phyloP scores from a whole-genome alignment of 352 stramenopile species.

The Globisporangium camurandrum region DNA sequence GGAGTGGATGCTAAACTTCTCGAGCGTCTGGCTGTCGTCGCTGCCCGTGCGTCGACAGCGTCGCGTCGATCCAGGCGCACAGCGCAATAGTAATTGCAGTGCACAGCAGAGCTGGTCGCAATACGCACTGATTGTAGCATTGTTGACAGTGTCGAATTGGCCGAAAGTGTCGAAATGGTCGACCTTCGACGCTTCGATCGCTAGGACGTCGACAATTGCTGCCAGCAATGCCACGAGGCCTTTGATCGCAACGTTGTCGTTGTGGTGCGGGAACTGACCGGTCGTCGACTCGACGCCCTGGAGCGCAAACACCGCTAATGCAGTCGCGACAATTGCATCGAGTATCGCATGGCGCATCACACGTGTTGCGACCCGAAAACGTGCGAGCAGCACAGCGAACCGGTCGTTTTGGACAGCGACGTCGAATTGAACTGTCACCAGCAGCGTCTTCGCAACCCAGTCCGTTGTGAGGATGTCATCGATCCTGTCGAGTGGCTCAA shows the following conservation, averaged over 20 bases:
- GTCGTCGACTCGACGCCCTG: slow-evolving; percentile 21
- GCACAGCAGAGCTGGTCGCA: slow-evolving; percentile 42
- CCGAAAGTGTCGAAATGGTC: too few relatives aligned
- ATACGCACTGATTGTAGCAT: slow-evolving; percentile 17
- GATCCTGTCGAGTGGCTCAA: too few relatives aligned
- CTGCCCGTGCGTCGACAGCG: too few relatives aligned
- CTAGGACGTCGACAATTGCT: slow-evolving; percentile 34
- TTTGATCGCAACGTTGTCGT: slow-evolving; percentile 48
- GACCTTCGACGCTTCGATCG: slow-evolving; percentile 24
- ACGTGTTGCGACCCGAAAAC: slow-evolving; percentile 34
- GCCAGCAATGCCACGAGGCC: slow-evolving; percentile 47
- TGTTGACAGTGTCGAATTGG: too few relatives aligned
- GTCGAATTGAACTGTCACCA: slow-evolving; percentile 45
- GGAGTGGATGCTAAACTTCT: slow-evolving; percentile 58
- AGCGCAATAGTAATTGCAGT: slow-evolving; percentile 47
- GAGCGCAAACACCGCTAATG: slow-evolving; percentile 64
- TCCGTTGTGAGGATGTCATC: too few relatives aligned
- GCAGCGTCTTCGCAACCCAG: slow-evolving; percentile 40
- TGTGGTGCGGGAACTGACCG: slow-evolving; percentile 13
- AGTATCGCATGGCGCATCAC: too few relatives aligned
- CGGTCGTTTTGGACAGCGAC: slow-evolving; percentile 49
- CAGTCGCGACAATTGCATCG: slow-evolving; percentile 22
- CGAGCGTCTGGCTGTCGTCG: slow-evolving; percentile 46
- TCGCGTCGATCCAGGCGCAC: slow-evolving; percentile 34
- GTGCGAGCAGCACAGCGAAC: slow-evolving; percentile 46